These are phyloP conservation scores for sunflower (Helianthus annuus) DNA, from an alignment of 129 eudicot species.

Conservation along the genomic window DNA sequence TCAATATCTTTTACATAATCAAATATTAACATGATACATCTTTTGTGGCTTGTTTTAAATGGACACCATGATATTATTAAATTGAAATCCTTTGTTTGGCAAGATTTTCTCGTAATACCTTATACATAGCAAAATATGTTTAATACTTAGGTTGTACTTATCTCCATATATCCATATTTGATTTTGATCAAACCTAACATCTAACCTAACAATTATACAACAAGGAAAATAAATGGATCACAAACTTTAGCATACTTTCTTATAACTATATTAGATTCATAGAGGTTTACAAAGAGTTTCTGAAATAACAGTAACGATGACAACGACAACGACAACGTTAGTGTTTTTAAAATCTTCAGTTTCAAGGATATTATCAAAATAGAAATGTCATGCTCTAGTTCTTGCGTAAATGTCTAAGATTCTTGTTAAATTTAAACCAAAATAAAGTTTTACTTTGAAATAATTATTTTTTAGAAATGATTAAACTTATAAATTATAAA, in stretches of 20 bases:
- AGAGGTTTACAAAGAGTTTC: no score
- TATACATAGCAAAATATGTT: constrained; percentile 2
- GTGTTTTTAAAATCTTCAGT: neutral
- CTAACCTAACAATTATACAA: neutral
- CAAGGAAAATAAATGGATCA: no score
- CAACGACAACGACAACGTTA: neutral
- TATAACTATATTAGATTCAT: no score
- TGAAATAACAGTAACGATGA: no score
- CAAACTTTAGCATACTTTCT: no score
- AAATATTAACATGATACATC: neutral
- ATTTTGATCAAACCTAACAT: neutral
- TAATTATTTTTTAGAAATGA: no score
- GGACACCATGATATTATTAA: neutral
- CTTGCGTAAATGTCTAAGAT: no score
- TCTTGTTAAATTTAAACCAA: neutral
- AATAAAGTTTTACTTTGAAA: no score
- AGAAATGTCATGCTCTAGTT: no score
- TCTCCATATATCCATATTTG: neutral
- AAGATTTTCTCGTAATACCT: neutral
- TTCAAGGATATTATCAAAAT: no score
- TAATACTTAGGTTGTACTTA: neutral
- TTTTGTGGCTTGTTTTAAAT: constrained; percentile 23
- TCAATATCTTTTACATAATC: no score
- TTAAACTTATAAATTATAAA: no score
- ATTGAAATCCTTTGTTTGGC: constrained; percentile 5